These are phyloP conservation scores for Epichloe bromicola DNA, from an alignment of 2,329 filamentous ascomycete species.

Conservation along the genomic window DNA sequence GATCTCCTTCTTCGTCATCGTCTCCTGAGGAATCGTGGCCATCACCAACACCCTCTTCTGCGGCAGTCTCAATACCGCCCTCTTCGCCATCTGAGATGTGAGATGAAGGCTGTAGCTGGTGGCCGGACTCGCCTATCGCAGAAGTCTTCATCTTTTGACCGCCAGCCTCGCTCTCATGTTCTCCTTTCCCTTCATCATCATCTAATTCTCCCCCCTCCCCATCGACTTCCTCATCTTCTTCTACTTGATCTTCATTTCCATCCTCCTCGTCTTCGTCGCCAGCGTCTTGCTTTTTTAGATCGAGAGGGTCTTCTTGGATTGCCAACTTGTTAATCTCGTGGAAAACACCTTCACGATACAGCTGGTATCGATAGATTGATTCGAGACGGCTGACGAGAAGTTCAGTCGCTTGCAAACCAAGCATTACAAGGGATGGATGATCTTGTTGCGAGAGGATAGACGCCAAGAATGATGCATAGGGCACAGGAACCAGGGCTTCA, in stretches of 20 bases:
- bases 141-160: constrained; percentile 15
- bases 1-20: constrained; percentile 36
- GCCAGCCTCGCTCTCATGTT: background rate
- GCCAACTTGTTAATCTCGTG: constrained; percentile 78
- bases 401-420: constrained; percentile 79
- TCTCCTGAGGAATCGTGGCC: constrained; percentile 26
- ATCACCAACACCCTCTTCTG: constrained; percentile 26
- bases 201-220: background rate
- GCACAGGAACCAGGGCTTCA: constrained; percentile 74
- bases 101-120: background rate
- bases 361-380: constrained; percentile 85
- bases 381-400: constrained; percentile 74
- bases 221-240: constrained; percentile 8
- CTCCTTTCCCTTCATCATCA: background rate
- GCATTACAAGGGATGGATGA: constrained; percentile 73
- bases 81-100: constrained; percentile 6
- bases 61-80: constrained; percentile 13
- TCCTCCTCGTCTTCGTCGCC: constrained; percentile 9
- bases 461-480: constrained; percentile 90
- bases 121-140: background rate
- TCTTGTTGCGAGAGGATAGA: constrained; percentile 94
- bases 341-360: constrained; percentile 93
- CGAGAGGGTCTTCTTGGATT: constrained; percentile 25
- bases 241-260: constrained; percentile 13
- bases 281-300: constrained; percentile 1